phyloP scores from a whole-genome alignment of 257 asterid species.

The Solanum sitiens region DNA sequence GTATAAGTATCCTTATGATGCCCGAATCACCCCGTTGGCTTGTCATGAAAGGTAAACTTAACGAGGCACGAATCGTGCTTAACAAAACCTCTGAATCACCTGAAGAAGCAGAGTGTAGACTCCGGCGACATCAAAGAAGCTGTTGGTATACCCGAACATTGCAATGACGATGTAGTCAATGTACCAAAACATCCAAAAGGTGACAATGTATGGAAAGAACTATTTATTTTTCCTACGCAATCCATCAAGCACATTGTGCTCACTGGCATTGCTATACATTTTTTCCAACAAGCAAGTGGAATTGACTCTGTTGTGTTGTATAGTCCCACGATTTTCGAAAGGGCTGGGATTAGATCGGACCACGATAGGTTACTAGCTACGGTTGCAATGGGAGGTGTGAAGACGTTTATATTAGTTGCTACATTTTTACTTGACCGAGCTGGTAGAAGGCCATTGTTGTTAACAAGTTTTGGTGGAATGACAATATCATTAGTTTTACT shows the following conservation, averaged over 20 bases:
- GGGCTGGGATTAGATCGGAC: slow-evolving; percentile 15
- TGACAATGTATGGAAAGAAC: slow-evolving; percentile 1
- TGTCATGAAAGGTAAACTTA: too few species aligned
- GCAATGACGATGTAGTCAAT: too few species aligned
- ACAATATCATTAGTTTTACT: slow-evolving; percentile 9
- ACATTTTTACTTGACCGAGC: slow-evolving; percentile 38
- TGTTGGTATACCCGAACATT: too few species aligned
- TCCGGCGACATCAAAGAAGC: too few species aligned
- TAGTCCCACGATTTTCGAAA: slow-evolving; percentile 16
- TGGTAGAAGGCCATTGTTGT: slow-evolving; percentile 46
- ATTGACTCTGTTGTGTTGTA: slow-evolving; percentile 8
- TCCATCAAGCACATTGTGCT: slow-evolving; percentile 11
- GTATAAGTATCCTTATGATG: too few species aligned
- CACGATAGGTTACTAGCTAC: slow-evolving; percentile 34
- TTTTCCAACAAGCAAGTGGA: slow-evolving; percentile 26
- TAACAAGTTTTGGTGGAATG: slow-evolving; percentile 45
- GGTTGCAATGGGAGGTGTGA: slow-evolving; percentile 40
- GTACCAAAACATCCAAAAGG: too few species aligned
- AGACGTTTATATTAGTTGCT: slow-evolving; percentile 43
- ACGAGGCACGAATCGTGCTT: too few species aligned
- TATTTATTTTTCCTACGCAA: slow-evolving; percentile 12
- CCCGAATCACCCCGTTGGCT: too few species aligned
- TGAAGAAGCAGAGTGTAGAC: too few species aligned
- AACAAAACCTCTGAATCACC: too few species aligned
- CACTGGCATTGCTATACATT: slow-evolving; percentile 12